Evolutionary conservation across 306 rosid genomes (phyloP).

Genomic region (Geum urbanum): DNA sequence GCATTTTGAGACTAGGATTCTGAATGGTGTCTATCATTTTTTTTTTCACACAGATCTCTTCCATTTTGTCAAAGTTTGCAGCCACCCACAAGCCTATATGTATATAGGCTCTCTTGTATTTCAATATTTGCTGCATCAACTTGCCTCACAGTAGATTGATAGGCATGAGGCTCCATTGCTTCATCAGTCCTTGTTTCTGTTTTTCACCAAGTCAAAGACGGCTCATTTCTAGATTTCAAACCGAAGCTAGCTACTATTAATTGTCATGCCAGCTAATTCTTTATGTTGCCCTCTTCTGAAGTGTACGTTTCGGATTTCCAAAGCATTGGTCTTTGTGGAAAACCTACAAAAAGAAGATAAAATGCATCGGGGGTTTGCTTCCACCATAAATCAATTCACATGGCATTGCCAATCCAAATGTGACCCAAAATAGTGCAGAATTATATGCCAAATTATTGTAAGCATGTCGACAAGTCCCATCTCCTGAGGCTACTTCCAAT

Average conservation of each 20-base stretch:
- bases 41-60: not conserved
- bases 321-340: conserved; percentile 1
- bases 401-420: not conserved
- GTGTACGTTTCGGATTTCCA: not conserved
- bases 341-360: not conserved
- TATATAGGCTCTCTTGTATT: too few relatives aligned
- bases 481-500: conserved; percentile 5
- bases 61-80: too few relatives aligned
- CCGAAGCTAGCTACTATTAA: not conserved
- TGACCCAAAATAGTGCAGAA: not conserved
- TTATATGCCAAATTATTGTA: not conserved
- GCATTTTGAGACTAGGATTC: not conserved
- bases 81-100: too few relatives aligned
- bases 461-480: conserved; percentile 6
- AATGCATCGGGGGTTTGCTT: not conserved
- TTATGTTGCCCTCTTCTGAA: not conserved
- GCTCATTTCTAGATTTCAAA: not conserved
- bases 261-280: not conserved
- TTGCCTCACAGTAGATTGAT: too few relatives aligned
- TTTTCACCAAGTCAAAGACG: not conserved
- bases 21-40: not conserved
- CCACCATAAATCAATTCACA: not conserved
- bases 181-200: not conserved
- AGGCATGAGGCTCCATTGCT: not conserved
- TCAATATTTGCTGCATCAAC: too few relatives aligned